Evolutionary conservation across 495 filamentous ascomycete genomes (phyloP), one percentile per base, ranked within the genome.

Genomic region (Talaromyces adpressus): DNA sequence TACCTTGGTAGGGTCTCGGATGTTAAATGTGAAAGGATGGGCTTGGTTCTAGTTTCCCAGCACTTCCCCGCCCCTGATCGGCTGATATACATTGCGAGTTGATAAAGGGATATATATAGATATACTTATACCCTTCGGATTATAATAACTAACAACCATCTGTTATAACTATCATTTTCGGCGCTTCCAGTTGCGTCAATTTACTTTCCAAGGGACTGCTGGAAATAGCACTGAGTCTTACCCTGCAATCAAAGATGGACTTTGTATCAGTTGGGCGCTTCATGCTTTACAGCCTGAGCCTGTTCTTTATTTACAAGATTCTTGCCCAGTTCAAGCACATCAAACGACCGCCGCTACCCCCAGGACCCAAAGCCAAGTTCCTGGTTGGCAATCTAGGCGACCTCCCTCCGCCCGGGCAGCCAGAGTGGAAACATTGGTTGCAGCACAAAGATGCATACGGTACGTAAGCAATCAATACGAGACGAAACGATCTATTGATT

Each of bases 381-480:
- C 51, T 85, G 3, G 56, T 84, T 30, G 81, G 82, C 2, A 83
- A 83, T 64, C 25, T 83, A 11, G 63, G 62, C 3, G 79, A 84
- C 59, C 66, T 83, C 2, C 81, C 81, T 3, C 62, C 64, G 5
- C 62, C 68, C 4, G 77, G 72, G 0, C 66, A 65, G n/a, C 70
- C 70, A 6, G 81, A 83, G 63, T 75, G 70, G 62, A 61, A 73
- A 22, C 80, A 83, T 63, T 84, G 81, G 81, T 59, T 80, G 1
- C 73, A 79, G 60, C 80, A 82, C 64, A 83, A 82, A 59, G 76
- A 81, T 34, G 59, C 73, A 11, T 84, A 84, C 63, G 80, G 71
- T 71, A 63, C 18, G 57, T 56, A 30, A 3, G n/a, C 29, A 8
- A 14, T n/a, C 12, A 29, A 25, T 59, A 30, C 29, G 18, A 63